phyloP scores from a whole-genome alignment of 1,139 yeast genomes.

The Pichia sp. region DNA sequence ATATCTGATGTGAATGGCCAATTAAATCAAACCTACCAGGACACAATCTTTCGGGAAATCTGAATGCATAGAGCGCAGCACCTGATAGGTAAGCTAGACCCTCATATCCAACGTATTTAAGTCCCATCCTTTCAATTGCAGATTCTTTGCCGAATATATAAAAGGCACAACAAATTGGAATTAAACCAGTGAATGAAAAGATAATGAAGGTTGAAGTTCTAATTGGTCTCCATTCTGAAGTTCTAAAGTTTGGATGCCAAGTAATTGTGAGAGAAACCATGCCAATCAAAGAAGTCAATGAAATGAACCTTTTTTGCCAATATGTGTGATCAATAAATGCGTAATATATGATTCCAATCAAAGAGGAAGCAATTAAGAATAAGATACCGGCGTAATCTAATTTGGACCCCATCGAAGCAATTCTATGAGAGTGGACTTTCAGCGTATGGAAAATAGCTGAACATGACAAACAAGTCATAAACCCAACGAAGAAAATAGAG shows the following conservation, averaged over 20 bases:
- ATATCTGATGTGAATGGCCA: conserved; percentile 87
- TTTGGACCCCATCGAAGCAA: conserved; percentile 64
- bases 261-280: conserved; percentile 56
- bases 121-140: conserved; percentile 43
- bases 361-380: conserved; percentile 63
- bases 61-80: conserved; percentile 66
- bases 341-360: conserved; percentile 62
- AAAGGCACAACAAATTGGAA: conserved; percentile 57
- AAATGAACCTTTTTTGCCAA: conserved; percentile 31
- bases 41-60: conserved; percentile 66
- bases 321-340: conserved; percentile 48
- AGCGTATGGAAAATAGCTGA: conserved; percentile 73
- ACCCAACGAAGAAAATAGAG: conserved; percentile 41
- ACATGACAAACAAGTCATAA: conserved; percentile 53
- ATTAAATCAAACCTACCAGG: conserved; percentile 66
- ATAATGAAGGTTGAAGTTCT: conserved; percentile 72
- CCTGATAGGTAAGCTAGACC: conserved; percentile 72
- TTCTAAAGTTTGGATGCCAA: conserved; percentile 54
- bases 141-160: conserved; percentile 36
- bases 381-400: conserved; percentile 86
- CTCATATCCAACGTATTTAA: conserved; percentile 57
- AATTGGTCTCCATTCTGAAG: conserved; percentile 64
- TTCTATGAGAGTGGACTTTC: conserved; percentile 61
- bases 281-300: conserved; percentile 49
- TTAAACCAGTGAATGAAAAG: conserved; percentile 72